phyloP scores from a whole-genome alignment of 345 rosid genomes.

The Populus tremula region DNA sequence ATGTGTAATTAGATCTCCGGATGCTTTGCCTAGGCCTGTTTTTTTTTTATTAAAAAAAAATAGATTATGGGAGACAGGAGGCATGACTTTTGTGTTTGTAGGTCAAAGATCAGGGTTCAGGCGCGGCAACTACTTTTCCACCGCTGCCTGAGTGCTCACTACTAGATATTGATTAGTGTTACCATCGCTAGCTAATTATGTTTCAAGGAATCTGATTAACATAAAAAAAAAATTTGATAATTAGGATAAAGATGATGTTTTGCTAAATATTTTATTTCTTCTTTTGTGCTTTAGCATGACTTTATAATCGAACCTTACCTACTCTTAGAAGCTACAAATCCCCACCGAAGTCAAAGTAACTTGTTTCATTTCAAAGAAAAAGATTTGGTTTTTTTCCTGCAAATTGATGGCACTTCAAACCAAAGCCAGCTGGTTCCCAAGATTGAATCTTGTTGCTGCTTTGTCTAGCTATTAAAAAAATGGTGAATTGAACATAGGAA shows the following conservation, averaged over 20 bases:
- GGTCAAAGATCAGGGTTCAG: conserved; percentile 14
- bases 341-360: not conserved
- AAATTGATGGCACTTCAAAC: not conserved
- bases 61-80: not conserved
- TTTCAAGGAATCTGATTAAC: not conserved
- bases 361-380: not conserved
- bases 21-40: not conserved
- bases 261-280: not conserved
- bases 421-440: conserved; percentile 30
- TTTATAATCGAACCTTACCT: conserved; percentile 8
- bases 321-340: not conserved
- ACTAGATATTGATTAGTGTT: not conserved
- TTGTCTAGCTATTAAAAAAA: not conserved
- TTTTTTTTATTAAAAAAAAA: not conserved
- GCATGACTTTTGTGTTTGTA: not conserved
- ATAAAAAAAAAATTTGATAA: no score
- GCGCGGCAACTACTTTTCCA: conserved; percentile 35
- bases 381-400: not conserved
- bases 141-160: conserved; percentile 12
- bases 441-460: not conserved
- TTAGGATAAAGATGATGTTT: not conserved
- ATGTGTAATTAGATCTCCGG: not conserved
- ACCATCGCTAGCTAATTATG: no score
- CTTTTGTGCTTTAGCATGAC: not conserved
- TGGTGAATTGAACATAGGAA: no score